Conservation (phyloP, 2,329 filamentous ascomycete genomes). For the Sporothrix brasiliensis region DNA sequence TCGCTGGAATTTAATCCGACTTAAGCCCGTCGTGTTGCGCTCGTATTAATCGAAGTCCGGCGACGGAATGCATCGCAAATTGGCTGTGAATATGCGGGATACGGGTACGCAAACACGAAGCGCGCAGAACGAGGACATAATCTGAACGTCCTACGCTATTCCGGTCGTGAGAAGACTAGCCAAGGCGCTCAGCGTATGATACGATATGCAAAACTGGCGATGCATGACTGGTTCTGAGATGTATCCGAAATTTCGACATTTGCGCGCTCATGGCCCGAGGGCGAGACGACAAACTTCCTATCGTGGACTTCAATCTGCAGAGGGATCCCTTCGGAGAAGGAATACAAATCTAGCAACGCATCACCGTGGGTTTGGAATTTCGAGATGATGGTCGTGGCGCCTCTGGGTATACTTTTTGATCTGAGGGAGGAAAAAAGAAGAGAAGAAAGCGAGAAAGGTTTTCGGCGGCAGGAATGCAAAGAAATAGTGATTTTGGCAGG, state of each 20-base stretch:
- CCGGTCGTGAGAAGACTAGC: not conserved
- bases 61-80: slow-evolving; percentile 23
- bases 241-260: slow-evolving; percentile 64
- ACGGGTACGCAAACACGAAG: not conserved
- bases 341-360: slow-evolving; percentile 59
- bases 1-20: not conserved
- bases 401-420: slow-evolving; percentile 65
- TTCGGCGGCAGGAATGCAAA: slow-evolving; percentile 25
- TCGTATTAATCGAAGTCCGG: not conserved
- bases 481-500: slow-evolving; percentile 5
- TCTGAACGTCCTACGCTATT: not conserved
- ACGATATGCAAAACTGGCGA: not conserved
- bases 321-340: slow-evolving; percentile 40
- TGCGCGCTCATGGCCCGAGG: slow-evolving; percentile 51
- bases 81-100: not conserved
- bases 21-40: not conserved
- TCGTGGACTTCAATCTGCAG: slow-evolving; percentile 63
- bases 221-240: slow-evolving; percentile 42
- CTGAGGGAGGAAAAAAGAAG: slow-evolving; percentile 52
- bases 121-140: not conserved
- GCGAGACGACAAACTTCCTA: slow-evolving; percentile 64
- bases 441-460: slow-evolving; percentile 38
- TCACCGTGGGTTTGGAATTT: slow-evolving; percentile 55
- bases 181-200: not conserved
- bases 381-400: slow-evolving; percentile 66